Evolutionary conservation across 257 asterid genomes (phyloP), one percentile per base, ranked within the genome.

Genomic region (Solanum appendiculatum): DNA sequence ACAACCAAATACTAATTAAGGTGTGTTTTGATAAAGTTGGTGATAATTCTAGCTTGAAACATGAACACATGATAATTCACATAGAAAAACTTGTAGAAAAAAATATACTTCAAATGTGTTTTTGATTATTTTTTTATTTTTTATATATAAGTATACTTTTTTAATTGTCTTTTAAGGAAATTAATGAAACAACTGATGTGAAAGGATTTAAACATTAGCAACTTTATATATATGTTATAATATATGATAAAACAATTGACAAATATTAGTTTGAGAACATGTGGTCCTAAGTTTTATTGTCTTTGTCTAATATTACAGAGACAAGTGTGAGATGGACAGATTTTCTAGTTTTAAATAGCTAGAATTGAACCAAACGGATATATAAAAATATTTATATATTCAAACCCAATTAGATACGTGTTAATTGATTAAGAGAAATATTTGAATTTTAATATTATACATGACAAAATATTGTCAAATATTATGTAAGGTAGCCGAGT

Each of bases 401-500:
- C 23, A 3, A 31, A 4, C 40, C 40, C n/a, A 15, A 29, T 29
- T 29, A 1, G 37, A 6, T 15, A 68, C n/a, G 39, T 29, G 80
- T 72, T 18, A 36, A 10, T 36, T 0, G 25, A 0, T 34, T 9
- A 9, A 69, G 23, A 68, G 0, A 7, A 31, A 3, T 9, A 8
- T 70, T 33, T 68, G 6, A 15, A 68, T 13, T 40, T 40, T 5
- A 23, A 25, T n/a, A 18, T 40, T 23, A 2, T 75, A 2, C 18
- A 40, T 75, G 36, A 40, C 15, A n/a, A 39, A 75, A 36, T 39
- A 9, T 3, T 8, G 21, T 58, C 8, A 9, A 63, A 25, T 14
- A 0, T 63, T 16, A 1, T 1, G 3, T 1, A 11, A 44, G 3
- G 11, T 44, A 44, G 18, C 2, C 2, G 16, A 0, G 2, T 44